phyloP scores from a whole-genome alignment of 805 yeast genomes.

The Saccharomyces paradoxus region DNA sequence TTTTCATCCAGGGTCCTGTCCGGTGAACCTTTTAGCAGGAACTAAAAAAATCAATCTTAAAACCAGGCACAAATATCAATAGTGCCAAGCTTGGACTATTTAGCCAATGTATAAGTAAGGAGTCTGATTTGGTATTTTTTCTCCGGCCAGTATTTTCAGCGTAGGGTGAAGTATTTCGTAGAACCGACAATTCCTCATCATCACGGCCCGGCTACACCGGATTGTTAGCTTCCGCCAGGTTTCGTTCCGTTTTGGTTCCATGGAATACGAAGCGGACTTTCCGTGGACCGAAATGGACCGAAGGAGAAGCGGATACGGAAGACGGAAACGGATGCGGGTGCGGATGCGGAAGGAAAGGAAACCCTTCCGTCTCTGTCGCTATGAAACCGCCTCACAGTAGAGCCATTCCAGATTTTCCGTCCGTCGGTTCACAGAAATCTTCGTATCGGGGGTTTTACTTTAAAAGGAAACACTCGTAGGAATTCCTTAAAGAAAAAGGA shows the following conservation, averaged over 20 bases:
- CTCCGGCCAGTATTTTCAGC: neutral
- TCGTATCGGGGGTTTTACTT: neutral
- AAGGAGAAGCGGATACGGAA: neutral
- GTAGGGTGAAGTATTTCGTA: neutral
- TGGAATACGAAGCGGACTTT: neutral
- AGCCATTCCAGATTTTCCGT: neutral
- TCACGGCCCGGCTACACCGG: neutral
- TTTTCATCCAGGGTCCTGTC: neutral
- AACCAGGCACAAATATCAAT: neutral
- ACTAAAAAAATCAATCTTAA: neutral
- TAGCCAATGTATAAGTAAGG: neutral
- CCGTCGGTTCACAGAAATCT: neutral
- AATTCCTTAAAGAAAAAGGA: neutral
- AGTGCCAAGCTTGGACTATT: neutral
- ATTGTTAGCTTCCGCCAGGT: neutral
- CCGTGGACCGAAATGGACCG: neutral
- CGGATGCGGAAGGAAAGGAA: neutral
- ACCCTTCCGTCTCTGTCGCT: neutral
- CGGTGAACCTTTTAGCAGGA: neutral
- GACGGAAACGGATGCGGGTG: neutral
- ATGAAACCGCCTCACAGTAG: neutral
- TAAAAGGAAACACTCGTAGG: neutral
- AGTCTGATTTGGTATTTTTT: neutral
- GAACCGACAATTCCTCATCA: neutral
- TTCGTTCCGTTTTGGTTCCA: neutral